Percentiles rank a stretch among this genome's conserved stretches.
These are phyloP conservation scores for Hepatocystis sp. DNA, from an alignment of 169 alveolate genomes.

Conservation along the genomic window DNA sequence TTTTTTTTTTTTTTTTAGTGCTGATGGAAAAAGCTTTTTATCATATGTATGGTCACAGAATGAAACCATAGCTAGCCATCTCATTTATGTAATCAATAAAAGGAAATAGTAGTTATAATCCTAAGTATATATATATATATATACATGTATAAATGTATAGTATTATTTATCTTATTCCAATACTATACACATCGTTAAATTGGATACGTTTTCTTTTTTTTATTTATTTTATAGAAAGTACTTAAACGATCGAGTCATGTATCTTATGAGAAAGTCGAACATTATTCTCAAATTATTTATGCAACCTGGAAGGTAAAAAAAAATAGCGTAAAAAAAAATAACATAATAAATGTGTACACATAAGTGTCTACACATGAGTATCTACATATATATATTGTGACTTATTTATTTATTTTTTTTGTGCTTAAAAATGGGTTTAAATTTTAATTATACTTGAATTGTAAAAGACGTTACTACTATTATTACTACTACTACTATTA, in stretches of 20 bases:
- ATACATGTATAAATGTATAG: background rate
- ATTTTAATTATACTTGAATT: background rate
- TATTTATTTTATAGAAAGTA: constrained; percentile 12
- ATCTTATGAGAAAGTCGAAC: constrained; percentile 29
- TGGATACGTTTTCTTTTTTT: constrained; percentile 1
- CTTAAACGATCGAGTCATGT: constrained; percentile 20
- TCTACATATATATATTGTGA: too few relatives aligned
- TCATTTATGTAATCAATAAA: constrained; percentile 15
- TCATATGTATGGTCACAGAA: constrained; percentile 61
- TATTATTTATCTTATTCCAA: background rate
- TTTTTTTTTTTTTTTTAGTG: constrained; percentile 11
- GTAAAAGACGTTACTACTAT: background rate
- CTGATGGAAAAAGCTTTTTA: constrained; percentile 59
- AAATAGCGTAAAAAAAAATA: too few relatives aligned
- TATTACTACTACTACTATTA: too few relatives aligned
- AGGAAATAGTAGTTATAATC: background rate
- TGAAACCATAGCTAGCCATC: constrained; percentile 61
- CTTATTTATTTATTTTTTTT: too few relatives aligned
- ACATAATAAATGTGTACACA: background rate
- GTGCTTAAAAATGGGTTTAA: background rate
- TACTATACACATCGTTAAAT: background rate
- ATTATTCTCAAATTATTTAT: constrained; percentile 61
- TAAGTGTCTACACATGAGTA: too few relatives aligned
- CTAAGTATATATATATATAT: too few relatives aligned
- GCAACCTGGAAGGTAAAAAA: constrained; percentile 51